phyloP scores from a whole-genome alignment of 2,329 filamentous ascomycete genomes.

The Escovopsis sp. region DNA sequence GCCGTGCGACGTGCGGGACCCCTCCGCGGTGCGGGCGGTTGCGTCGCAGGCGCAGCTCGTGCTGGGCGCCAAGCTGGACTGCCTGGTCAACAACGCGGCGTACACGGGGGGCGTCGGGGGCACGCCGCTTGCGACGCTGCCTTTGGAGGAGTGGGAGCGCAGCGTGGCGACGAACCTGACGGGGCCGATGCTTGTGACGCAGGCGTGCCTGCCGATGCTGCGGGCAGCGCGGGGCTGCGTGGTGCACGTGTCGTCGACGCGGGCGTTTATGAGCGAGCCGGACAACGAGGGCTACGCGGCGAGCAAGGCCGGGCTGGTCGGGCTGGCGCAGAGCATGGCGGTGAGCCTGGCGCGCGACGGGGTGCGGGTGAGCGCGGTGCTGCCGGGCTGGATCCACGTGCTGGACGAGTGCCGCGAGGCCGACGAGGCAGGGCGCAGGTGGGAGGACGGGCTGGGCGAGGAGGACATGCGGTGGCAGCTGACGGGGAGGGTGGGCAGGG shows the following conservation, averaged over 20 bases:
- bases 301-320: slow-evolving; percentile 34
- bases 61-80: slow-evolving; percentile 22
- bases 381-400: slow-evolving; percentile 38
- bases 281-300: slow-evolving; percentile 35
- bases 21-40: slow-evolving; percentile 16
- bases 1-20: slow-evolving; percentile 18
- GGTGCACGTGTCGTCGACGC: slow-evolving; percentile 34
- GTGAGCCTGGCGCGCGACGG: slow-evolving; percentile 26
- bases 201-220: slow-evolving; percentile 15
- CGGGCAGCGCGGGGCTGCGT: slow-evolving; percentile 14
- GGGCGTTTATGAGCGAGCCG: slow-evolving; percentile 32
- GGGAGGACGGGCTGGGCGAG: slow-evolving; percentile 30
- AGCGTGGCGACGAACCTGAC: slow-evolving; percentile 24
- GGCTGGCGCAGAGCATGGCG: slow-evolving; percentile 33
- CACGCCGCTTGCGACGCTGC: slow-evolving; percentile 14
- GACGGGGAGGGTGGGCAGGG: slow-evolving; percentile 32
- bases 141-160: slow-evolving; percentile 23
- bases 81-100: slow-evolving; percentile 28
- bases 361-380: slow-evolving; percentile 32
- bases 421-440: slow-evolving; percentile 23
- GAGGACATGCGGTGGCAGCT: slow-evolving; percentile 34
- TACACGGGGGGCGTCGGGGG: slow-evolving; percentile 20
- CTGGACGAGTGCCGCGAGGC: slow-evolving; percentile 18
- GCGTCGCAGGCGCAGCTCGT: slow-evolving; percentile 15
- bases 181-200: slow-evolving; percentile 17